These are phyloP conservation scores for Lepiota brunneoincarnata DNA, from an alignment of 768 basidiomycete species.

Conservation along the genomic window DNA sequence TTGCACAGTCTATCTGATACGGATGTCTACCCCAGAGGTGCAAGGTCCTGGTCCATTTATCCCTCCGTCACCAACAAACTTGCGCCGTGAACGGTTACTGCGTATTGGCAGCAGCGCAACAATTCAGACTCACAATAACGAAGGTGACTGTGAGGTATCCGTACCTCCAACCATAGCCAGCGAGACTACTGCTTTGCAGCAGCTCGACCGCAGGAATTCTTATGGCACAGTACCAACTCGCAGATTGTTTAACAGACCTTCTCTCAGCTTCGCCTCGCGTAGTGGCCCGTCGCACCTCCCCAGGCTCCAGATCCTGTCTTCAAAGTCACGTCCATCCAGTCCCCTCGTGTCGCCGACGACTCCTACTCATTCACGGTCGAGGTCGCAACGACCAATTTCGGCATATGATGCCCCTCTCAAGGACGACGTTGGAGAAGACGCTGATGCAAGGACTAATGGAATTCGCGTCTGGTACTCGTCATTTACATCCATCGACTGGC, in stretches of 20 bases:
- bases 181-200: constrained; percentile 24
- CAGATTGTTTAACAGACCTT: constrained; percentile 23
- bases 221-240: constrained; percentile 57
- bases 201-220: constrained; percentile 25
- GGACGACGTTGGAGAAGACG: constrained; percentile 40
- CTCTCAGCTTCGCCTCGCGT: constrained; percentile 28
- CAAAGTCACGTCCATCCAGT: constrained; percentile 30
- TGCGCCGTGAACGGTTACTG: constrained; percentile 60
- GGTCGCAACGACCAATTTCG: constrained; percentile 60
- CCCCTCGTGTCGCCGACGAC: constrained; percentile 35
- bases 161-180: not conserved
- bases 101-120: constrained; percentile 42
- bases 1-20: not conserved
- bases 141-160: not conserved
- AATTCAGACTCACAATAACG: not conserved
- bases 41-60: constrained; percentile 27
- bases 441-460: constrained; percentile 75
- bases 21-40: constrained; percentile 3
- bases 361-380: constrained; percentile 19
- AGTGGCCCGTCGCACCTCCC: constrained; percentile 37
- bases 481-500: constrained; percentile 92
- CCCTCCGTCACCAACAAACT: constrained; percentile 52
- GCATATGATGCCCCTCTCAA: constrained; percentile 64
- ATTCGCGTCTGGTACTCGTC: constrained; percentile 90
- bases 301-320: constrained; percentile 23